phyloP scores from a whole-genome alignment of 805 yeast species.

The Ogataea corticis region DNA sequence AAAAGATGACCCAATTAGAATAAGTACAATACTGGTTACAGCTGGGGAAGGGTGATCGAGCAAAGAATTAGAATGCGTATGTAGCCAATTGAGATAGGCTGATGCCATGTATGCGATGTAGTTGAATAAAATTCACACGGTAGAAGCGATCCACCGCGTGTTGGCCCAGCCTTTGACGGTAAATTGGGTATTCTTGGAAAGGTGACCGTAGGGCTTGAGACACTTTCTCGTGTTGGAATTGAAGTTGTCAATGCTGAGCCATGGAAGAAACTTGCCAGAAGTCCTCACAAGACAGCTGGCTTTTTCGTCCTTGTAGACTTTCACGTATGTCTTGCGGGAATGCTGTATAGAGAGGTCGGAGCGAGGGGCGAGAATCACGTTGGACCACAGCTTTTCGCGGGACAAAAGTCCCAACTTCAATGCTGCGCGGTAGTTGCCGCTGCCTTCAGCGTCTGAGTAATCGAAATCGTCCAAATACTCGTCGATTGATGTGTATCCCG shows the following conservation, averaged over 20 bases:
- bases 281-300: conserved; percentile 22
- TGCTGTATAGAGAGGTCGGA: conserved; percentile 31
- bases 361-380: conserved; percentile 54
- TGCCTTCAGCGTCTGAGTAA: conserved; percentile 10
- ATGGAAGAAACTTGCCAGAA: conserved; percentile 30
- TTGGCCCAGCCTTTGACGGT: conserved; percentile 54
- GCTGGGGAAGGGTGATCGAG: neutral
- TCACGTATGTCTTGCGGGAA: conserved; percentile 13
- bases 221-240: conserved; percentile 16
- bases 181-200: conserved; percentile 38
- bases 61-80: neutral
- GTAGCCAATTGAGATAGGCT: neutral
- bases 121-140: conserved; percentile 5
- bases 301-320: neutral
- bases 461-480: conserved; percentile 29
- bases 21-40: neutral
- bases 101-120: neutral
- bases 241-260: conserved; percentile 28
- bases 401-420: conserved; percentile 42
- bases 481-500: conserved; percentile 19
- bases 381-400: conserved; percentile 53
- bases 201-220: conserved; percentile 30
- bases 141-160: conserved; percentile 40
- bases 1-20: neutral
- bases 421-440: conserved; percentile 11